These are phyloP conservation scores for Cymbidium sinense DNA, from an alignment of 106 monocot species.

Conservation along the genomic window DNA sequence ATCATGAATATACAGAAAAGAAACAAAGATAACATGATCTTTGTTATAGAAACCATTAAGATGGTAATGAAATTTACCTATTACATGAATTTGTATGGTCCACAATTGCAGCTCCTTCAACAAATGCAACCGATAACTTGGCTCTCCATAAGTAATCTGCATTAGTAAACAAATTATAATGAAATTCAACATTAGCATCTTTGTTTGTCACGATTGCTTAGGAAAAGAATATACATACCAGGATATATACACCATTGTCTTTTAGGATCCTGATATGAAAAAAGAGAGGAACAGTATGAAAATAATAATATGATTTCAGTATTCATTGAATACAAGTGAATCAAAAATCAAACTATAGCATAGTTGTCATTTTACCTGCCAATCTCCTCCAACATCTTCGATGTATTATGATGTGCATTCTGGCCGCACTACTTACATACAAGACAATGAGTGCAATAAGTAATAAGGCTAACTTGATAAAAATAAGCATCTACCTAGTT, in stretches of 20 bases:
- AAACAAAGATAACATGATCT: not conserved
- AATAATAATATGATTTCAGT: not conserved
- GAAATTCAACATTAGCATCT: not conserved
- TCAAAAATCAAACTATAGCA: not conserved
- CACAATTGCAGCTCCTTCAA: slow-evolving; percentile 47
- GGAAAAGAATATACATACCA: slow-evolving; percentile 46
- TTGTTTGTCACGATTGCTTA: not conserved
- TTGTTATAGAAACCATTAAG: not conserved
- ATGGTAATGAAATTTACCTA: slow-evolving; percentile 40
- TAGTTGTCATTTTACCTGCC: slow-evolving; percentile 42
- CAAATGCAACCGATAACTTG: slow-evolving; percentile 68
- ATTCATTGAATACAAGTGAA: not conserved
- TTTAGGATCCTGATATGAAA: slow-evolving; percentile 60
- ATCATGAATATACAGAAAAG: not conserved
- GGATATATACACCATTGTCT: slow-evolving; percentile 81
- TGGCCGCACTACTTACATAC: slow-evolving; percentile 63
- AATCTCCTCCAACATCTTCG: slow-evolving; percentile 84
- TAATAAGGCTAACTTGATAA: slow-evolving; percentile 16
- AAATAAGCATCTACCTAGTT: slow-evolving; percentile 9
- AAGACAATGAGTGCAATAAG: slow-evolving; percentile 13
- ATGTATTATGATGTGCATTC: slow-evolving; percentile 64
- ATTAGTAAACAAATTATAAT: slow-evolving; percentile 5
- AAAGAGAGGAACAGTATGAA: not conserved
- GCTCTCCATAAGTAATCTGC: slow-evolving; percentile 98
- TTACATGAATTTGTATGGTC: slow-evolving; percentile 74